phyloP scores from a whole-genome alignment of 768 basidiomycete species.

The Termitomyces eurrhizus region DNA sequence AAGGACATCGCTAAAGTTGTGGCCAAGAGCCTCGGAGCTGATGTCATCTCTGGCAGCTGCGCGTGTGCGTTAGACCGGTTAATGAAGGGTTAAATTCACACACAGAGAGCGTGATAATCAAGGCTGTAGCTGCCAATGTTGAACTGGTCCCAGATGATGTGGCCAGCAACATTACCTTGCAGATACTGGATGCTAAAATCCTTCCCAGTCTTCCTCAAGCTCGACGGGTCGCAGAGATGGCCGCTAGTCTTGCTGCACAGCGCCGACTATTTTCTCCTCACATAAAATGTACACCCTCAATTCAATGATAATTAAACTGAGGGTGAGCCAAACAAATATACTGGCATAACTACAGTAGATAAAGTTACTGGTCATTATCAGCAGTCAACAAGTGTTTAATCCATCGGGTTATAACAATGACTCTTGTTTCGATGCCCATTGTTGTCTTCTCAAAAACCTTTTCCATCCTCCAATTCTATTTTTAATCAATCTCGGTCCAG shows the following conservation, averaged over 20 bases:
- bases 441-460: too few relatives aligned
- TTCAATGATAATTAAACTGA: too few relatives aligned
- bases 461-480: too few relatives aligned
- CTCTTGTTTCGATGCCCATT: too few relatives aligned
- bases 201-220: constrained; percentile 36
- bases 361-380: too few relatives aligned
- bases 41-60: constrained; percentile 59
- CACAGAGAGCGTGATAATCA: constrained; percentile 67
- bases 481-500: too few relatives aligned
- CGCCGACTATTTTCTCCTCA: too few relatives aligned
- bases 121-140: constrained; percentile 62
- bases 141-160: constrained; percentile 68
- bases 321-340: too few relatives aligned
- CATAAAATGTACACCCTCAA: too few relatives aligned
- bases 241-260: constrained; percentile 44
- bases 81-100: constrained; percentile 10
- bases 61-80: background rate
- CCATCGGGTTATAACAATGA: too few relatives aligned
- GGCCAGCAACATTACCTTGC: constrained; percentile 52
- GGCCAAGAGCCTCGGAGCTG: constrained; percentile 50
- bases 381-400: too few relatives aligned
- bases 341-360: too few relatives aligned
- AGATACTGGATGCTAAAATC: constrained; percentile 57
- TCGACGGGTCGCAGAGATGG: constrained; percentile 53
- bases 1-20: constrained; percentile 60